Evolutionary conservation across 2,329 filamentous ascomycete species (phyloP), one percentile per base, ranked within the genome.

Genomic region (Aspergillus bombycis): DNA sequence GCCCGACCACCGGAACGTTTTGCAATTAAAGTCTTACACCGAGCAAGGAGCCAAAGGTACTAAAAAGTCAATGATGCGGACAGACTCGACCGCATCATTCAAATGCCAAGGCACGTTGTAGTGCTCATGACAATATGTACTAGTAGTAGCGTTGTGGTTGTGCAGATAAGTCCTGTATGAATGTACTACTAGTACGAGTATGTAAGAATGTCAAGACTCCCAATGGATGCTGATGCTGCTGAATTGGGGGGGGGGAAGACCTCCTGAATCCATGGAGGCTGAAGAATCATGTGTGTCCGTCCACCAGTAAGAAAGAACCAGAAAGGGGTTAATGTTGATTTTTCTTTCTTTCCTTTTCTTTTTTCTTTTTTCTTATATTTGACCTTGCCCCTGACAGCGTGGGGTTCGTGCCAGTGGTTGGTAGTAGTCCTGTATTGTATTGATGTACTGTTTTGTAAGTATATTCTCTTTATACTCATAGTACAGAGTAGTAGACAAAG

Each of bases 331-430:
- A 32, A 16, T 48, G 45, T 12, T 23, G 45, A 14, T 26, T 53
- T 34, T 50, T 19, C 28, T 50, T 50, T 28, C 28, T 50, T 50
- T 50, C 14, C 28, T 50, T 26, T 50, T 50, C 19, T 28, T 28
- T 14, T 32, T 52, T 32, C 5, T n/a, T 53, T 34, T 53, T 53
- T n/a, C n/a, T n/a, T 32, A 30, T 53, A 23, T 53, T 53, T 21
- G 30, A 16, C 28, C 50, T 28, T 55, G 32, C 52, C 52, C 52
- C 52, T 55, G 52, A 55, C 52, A 55, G 14, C 52, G 52, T 55
- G 52, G 52, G 52, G 52, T 55, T 55, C 21, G 14, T n/a, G n/a
- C n/a, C n/a, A n/a, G n/a, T 11, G 5, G 10, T 41, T 2, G 23
- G 23, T 53, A 19, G 26, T 53, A 19, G 26, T 53, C n/a, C n/a